Evolutionary conservation across 1,139 yeast genomes (phyloP).

Genomic region (Hanseniaspora gamundiae): DNA sequence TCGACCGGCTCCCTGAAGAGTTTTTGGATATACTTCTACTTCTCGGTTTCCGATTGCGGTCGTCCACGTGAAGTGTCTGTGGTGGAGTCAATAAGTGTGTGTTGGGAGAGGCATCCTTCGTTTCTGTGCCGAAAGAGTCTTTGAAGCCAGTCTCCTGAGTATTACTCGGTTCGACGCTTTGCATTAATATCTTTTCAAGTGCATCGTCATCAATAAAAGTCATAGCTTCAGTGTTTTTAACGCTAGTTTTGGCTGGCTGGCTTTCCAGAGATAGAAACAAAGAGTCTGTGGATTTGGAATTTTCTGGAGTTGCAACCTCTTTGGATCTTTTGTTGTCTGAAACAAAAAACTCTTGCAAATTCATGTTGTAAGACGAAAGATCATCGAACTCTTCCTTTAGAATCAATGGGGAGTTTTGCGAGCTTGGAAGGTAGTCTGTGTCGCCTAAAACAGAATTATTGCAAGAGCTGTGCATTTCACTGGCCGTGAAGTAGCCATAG

Average conservation of each 20-base stretch:
- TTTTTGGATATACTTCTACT: constrained; percentile 1
- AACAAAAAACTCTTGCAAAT: neutral
- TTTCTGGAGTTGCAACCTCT: too few relatives aligned
- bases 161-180: neutral
- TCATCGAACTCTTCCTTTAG: neutral
- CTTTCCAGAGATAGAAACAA: too few relatives aligned
- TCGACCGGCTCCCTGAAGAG: neutral
- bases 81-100: neutral
- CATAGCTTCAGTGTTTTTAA: too few relatives aligned
- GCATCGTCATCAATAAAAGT: too few relatives aligned
- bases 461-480: neutral
- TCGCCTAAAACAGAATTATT: neutral
- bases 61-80: neutral
- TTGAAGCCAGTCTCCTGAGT: neutral
- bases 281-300: too few relatives aligned
- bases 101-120: neutral
- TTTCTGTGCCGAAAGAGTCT: neutral
- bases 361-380: neutral
- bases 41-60: neutral
- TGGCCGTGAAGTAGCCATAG: neutral
- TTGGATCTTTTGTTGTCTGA: neutral
- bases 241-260: too few relatives aligned
- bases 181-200: too few relatives aligned
- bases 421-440: neutral
- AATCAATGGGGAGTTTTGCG: neutral